Evolutionary conservation across 768 basidiomycete genomes (phyloP).

Genomic region (Russula ochroleuca): DNA sequence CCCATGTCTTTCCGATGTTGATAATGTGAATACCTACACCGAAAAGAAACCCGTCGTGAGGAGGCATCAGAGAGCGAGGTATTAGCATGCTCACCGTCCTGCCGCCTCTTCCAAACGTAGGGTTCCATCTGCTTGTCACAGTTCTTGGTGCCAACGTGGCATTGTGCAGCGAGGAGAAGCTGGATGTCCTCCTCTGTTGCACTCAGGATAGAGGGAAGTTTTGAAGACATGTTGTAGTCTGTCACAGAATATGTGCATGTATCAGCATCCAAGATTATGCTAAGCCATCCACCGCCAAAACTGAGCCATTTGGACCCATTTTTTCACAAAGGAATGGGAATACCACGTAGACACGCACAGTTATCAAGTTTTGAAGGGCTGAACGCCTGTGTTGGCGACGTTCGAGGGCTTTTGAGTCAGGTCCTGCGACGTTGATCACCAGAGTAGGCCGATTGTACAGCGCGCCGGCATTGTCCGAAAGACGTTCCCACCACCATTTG

Average conservation of each 20-base stretch:
- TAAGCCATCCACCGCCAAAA: conserved; percentile 38
- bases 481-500: conserved; percentile 2
- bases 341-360: conserved; percentile 38
- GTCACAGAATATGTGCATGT: conserved; percentile 30
- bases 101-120: conserved; percentile 95
- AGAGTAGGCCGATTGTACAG: conserved; percentile 13
- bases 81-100: conserved; percentile 70
- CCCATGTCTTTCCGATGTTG: conserved; percentile 99
- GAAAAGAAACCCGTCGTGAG: conserved; percentile 19
- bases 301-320: conserved; percentile 30
- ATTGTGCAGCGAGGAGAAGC: conserved; percentile 90
- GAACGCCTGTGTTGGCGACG: conserved; percentile 42
- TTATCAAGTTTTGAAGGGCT: conserved; percentile 37
- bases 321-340: conserved; percentile 28
- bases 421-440: conserved; percentile 23
- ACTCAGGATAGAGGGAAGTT: conserved; percentile 89
- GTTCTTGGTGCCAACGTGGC: conserved; percentile 97
- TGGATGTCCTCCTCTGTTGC: conserved; percentile 98
- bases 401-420: conserved; percentile 24
- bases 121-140: conserved; percentile 99
- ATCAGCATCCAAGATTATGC: conserved; percentile 37
- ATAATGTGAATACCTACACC: conserved; percentile 85
- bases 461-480: conserved; percentile 20
- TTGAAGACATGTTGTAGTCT: conserved; percentile 63
- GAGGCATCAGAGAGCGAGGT: background rate